These are phyloP conservation scores for Eutypa lata DNA, from an alignment of 2,329 filamentous ascomycete species.

Conservation along the genomic window DNA sequence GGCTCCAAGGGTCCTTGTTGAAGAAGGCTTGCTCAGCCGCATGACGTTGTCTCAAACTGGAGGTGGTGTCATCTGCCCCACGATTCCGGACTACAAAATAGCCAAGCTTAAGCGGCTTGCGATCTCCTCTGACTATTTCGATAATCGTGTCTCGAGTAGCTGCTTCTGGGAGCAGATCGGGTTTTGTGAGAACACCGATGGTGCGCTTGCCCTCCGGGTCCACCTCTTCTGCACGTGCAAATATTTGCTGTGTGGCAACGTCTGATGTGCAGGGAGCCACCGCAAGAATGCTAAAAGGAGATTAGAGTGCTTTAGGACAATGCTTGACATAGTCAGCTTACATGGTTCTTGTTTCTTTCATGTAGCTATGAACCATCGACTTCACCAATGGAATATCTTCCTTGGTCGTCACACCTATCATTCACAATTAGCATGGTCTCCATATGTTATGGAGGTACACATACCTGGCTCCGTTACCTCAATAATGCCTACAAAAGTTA, in stretches of 20 bases:
- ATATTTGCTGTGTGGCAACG: constrained; percentile 38
- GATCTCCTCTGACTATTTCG: constrained; percentile 36
- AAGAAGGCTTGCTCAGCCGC: constrained; percentile 33
- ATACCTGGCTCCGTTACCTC: not conserved
- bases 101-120: constrained; percentile 36
- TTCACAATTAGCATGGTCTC: not conserved
- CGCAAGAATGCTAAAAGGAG: constrained; percentile 35
- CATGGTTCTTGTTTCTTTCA: constrained; percentile 41
- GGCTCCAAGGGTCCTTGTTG: constrained; percentile 26
- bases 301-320: not conserved
- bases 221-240: constrained; percentile 31
- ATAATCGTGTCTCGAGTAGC: constrained; percentile 31
- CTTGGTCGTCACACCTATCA: constrained; percentile 7
- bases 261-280: constrained; percentile 40
- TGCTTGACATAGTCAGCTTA: constrained; percentile 3
- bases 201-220: constrained; percentile 41
- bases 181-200: constrained; percentile 54
- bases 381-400: constrained; percentile 9
- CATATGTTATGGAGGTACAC: not conserved
- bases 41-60: constrained; percentile 22
- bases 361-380: constrained; percentile 31
- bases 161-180: constrained; percentile 46
- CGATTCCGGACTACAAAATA: constrained; percentile 45
- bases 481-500: not conserved
- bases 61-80: constrained; percentile 34